Evolutionary conservation across 2,329 filamentous ascomycete genomes (phyloP), one percentile per base, ranked within the genome.

Genomic region (Dothideomycetes sp.): DNA sequence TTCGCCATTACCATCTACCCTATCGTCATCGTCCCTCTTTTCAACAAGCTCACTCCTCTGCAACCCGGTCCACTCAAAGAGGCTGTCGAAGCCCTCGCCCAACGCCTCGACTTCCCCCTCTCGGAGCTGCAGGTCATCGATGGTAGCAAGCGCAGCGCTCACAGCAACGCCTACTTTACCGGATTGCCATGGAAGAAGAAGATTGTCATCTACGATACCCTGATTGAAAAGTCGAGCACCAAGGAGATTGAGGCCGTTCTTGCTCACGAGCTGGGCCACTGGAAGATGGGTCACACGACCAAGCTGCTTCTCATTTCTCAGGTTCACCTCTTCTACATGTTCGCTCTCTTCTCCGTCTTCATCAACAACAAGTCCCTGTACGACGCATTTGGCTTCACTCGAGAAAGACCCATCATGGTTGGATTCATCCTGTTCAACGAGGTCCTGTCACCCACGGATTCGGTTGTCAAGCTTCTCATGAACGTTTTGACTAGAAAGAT

Each of bases 161-260:
- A 94, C 66, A 87, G 82, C 66, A 94, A 94, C 57, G 84, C 85
- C 15, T 94, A 93, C 65, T 98, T 98, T 69, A 95, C 93, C 54
- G 91, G 91, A 46, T 76, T 98, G 42, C 91, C 91, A 29, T 98
- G 89, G 88, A 95, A 95, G 76, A 96, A 96, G 76, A 93, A 96
- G 70, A 98, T 98, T 69, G 91, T 98, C 56, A 93, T 98, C 58
- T 98, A 94, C 61, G 91, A 98, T 60, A 98, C 93, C 4, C 68
- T 98, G 48, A 87, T 98, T 48, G 89, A 95, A 65, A 94, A 96
- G 76, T 91, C 83, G 61, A 78, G 88, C 47, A 80, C 84, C 4
- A 75, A 91, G 57, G 91, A 98, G 64, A 88, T 98, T 28, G 85
- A 94, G 45, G 89, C 91, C 50, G 88, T 98, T 39, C 70, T 98